Percentiles rank a stretch among this genome's conserved stretches.
phyloP scores from a whole-genome alignment of 2,329 filamentous ascomycete genomes.

The Alternaria sp. region DNA sequence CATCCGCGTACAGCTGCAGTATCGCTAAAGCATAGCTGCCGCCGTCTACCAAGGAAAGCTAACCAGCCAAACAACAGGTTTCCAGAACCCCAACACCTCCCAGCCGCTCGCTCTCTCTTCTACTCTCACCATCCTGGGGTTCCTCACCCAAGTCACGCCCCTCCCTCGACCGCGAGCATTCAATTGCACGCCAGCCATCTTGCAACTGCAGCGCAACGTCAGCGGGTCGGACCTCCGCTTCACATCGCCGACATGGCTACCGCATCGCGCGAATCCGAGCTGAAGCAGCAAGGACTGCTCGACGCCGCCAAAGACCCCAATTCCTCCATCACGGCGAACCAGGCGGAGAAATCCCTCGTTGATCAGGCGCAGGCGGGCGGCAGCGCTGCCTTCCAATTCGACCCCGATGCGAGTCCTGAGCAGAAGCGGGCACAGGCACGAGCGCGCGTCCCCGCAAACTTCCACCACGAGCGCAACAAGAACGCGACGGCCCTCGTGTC shows the following conservation, averaged over 20 bases:
- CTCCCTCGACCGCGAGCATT: slow-evolving; percentile 1
- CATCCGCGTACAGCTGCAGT: slow-evolving; percentile 7
- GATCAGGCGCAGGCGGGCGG: slow-evolving; percentile 81
- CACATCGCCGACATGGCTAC: slow-evolving; percentile 36
- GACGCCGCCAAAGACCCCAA: slow-evolving; percentile 77
- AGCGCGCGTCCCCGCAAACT: slow-evolving; percentile 68
- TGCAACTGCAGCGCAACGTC: slow-evolving; percentile 1
- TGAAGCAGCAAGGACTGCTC: slow-evolving; percentile 80
- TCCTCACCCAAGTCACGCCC: not conserved
- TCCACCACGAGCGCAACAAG: slow-evolving; percentile 66
- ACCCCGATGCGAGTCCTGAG: slow-evolving; percentile 82
- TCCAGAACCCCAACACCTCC: slow-evolving; percentile 2
- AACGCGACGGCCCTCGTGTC: slow-evolving; percentile 76
- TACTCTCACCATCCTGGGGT: not conserved
- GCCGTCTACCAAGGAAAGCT: slow-evolving; percentile 8
- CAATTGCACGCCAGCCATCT: slow-evolving; percentile 13
- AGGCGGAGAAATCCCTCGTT: slow-evolving; percentile 75
- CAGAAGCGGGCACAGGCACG: slow-evolving; percentile 82
- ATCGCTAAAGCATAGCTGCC: slow-evolving; percentile 16
- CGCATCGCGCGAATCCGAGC: slow-evolving; percentile 60
- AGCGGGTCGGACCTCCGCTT: slow-evolving; percentile 14
- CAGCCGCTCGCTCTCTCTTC: slow-evolving; percentile 4
- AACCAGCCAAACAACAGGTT: slow-evolving; percentile 14
- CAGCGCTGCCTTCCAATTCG: slow-evolving; percentile 80
- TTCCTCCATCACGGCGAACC: slow-evolving; percentile 69